Evolutionary conservation across 2,329 filamentous ascomycete genomes (phyloP), one percentile per base, ranked within the genome.

Genomic region (Neocatenulostroma microsporum): DNA sequence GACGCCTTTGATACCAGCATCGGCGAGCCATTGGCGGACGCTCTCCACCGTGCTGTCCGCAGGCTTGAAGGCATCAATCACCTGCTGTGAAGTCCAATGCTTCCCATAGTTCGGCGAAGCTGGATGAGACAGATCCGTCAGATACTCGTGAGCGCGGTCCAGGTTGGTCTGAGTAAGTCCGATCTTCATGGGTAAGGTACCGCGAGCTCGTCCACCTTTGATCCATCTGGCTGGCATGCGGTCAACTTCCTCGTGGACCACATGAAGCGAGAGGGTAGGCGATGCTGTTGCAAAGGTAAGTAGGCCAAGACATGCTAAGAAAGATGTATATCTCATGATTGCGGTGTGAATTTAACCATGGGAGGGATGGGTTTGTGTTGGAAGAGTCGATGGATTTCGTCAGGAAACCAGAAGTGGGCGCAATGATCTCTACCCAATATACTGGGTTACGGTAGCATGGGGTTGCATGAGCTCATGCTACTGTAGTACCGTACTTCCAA

Each of bases 31-130:
- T 13, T 53, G 45, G 19, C 55, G 56, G 11, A 65, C 55, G 7
- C 49, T 48, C 9, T 54, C 42, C 10, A 62, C 41, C 15, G 51
- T 57, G 7, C 47, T 39, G 24, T 53, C 41, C 0, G 47, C 20
- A 2, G 63, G 63, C 2, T 61, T 56, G 31, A 65, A 66, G 31
- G 63, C 53, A 10, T 62, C 55, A 8, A 57, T 47, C 5, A 65
- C 55, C 36, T 65, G 52, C 19, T 51, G 41, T 21, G 57, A 36
- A n/a, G 42, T 43, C 43, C 43, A 49, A 19, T 43, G 39, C 23
- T 47, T 39, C 5, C 42, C 46, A 36, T 42, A 48, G 18, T 40
- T 44, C 24, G 37, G 28, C 8, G 44, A 47, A 8, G 18, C 15
- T 13, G 46, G 46, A 28, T 47, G 34, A 3, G 44, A 44, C 4